These are phyloP conservation scores for Podila verticillata DNA, from an alignment of 192 early-diverging fungal genomes.

Conservation along the genomic window DNA sequence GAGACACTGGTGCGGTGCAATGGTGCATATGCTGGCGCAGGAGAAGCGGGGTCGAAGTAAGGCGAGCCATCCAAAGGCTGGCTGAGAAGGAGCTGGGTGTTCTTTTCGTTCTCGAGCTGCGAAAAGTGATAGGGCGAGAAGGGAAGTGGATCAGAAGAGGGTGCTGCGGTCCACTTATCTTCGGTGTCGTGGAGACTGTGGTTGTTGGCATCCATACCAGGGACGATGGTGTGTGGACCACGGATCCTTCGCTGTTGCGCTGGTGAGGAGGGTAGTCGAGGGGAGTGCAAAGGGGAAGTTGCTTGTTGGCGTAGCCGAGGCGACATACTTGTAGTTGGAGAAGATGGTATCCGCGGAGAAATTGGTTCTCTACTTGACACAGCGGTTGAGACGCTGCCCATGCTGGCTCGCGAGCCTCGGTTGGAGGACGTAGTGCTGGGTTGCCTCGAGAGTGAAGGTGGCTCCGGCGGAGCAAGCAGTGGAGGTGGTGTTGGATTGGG, in stretches of 20 bases:
- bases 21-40: not conserved
- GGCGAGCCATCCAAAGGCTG: not conserved
- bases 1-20: slow-evolving; percentile 13
- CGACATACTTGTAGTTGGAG: too few species aligned
- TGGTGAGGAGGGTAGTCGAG: not conserved
- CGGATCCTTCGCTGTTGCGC: not conserved
- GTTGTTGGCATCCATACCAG: not conserved
- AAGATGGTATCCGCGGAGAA: too few species aligned
- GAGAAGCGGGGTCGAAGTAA: not conserved
- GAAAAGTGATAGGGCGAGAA: slow-evolving; percentile 7
- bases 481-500: too few species aligned
- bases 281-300: not conserved
- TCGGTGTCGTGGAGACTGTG: not conserved
- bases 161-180: not conserved
- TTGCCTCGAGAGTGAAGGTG: too few species aligned
- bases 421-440: too few species aligned
- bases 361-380: too few species aligned
- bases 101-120: slow-evolving; percentile 11
- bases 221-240: slow-evolving; percentile 13
- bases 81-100: not conserved
- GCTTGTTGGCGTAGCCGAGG: too few species aligned
- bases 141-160: not conserved
- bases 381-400: too few species aligned
- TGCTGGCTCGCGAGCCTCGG: too few species aligned
- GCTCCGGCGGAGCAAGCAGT: too few species aligned